Evolutionary conservation across 2,329 filamentous ascomycete species (phyloP).

Genomic region (Neoascochyta sp.): DNA sequence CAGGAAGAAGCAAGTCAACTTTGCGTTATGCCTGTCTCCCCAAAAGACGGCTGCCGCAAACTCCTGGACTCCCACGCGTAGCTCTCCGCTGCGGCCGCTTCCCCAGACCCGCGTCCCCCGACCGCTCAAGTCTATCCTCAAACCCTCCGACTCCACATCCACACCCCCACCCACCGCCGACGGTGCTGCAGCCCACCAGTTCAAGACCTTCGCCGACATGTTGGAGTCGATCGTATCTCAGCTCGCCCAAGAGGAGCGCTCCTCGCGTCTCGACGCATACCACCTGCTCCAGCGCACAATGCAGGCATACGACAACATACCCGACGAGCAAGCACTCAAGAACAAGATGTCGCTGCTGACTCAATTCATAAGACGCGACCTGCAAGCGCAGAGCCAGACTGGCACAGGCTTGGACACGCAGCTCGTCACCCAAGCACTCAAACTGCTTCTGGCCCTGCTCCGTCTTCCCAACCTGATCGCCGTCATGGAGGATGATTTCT

Average conservation of each 20-base stretch:
- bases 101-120: constrained; percentile 52
- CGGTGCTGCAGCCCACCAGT: constrained; percentile 44
- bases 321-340: constrained; percentile 41
- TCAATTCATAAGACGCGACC: constrained; percentile 80
- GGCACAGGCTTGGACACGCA: constrained; percentile 60
- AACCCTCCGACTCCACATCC: constrained; percentile 53
- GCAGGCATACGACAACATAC: constrained; percentile 77
- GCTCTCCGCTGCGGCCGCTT: constrained; percentile 46
- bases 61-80: constrained; percentile 34
- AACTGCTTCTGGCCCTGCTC: constrained; percentile 72
- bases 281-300: constrained; percentile 71
- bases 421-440: constrained; percentile 73
- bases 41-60: constrained; percentile 40
- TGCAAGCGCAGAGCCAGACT: constrained; percentile 58
- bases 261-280: constrained; percentile 80
- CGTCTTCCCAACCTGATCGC: constrained; percentile 68
- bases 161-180: constrained; percentile 37
- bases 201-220: constrained; percentile 69
- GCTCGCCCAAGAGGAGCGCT: constrained; percentile 69
- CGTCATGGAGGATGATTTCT: constrained; percentile 73
- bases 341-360: constrained; percentile 77
- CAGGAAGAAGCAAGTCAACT: constrained; percentile 52
- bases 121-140: constrained; percentile 75
- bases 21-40: constrained; percentile 59
- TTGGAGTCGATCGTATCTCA: constrained; percentile 80